Evolutionary conservation across 495 filamentous ascomycete genomes (phyloP), one percentile per base, ranked within the genome.

Genomic region (Jackrogersella multiformis): DNA sequence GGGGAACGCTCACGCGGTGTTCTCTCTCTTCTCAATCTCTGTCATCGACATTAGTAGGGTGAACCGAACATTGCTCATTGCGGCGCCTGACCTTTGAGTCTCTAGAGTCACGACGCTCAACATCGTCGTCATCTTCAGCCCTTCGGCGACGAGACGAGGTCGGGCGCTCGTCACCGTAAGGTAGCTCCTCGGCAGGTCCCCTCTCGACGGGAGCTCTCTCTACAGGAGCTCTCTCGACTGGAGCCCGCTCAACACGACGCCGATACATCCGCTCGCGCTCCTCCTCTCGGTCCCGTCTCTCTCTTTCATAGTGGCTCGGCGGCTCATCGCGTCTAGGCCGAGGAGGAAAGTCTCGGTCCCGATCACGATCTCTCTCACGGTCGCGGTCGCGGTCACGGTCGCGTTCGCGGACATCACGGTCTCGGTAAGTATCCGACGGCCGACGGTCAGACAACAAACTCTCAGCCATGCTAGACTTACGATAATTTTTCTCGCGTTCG

Each of bases 231-330:
- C n/a, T n/a, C 64, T 92, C 90, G 57, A 90, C 85, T 53, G 86
- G 84, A 46, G 89, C 89, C 57, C 91, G 88, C 60, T 94, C 90
- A 55, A 91, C 90, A 67, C 93, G 88, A 61, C 90, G 89, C 48
- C 92, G 88, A 74, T 97, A 98, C 9, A 89, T 78, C 24, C 92
- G 85, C 74, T 96, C 92, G 18, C 93, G 86, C 76, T 96, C 92
- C 66, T 93, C 91, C 70, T 95, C 92, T 13, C 92, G 86, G 57
- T 90, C 89, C 18, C 92, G 85, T 34, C 90, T 85, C 76, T 96
- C 94, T 48, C 87, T 79, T 60, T 89, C 86, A 58, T 85, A 83
- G 51, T 82, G 82, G 30, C 83, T 83, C 20, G 82, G 61, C 2
- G 67, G 78, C 15, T 87, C 82, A 23, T 87, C 86, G 44, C 70